Conservation (phyloP, 1,284 basidiomycete species). For the Ustilago loliicola region DNA sequence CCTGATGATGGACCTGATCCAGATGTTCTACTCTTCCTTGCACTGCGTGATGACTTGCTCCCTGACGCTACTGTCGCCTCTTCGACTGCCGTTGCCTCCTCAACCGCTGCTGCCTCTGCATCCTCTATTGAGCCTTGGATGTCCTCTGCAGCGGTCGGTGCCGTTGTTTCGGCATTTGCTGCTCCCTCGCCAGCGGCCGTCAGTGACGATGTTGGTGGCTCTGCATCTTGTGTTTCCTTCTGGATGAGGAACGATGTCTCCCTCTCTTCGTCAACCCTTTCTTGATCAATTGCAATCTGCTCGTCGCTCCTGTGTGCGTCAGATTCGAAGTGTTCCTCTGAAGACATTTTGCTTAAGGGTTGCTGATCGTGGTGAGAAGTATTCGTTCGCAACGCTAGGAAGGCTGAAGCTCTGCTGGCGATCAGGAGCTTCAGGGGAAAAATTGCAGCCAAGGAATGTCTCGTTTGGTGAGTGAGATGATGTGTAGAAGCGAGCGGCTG, state of each 20-base stretch:
- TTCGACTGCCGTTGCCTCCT: conserved; percentile 1
- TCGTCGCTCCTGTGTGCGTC: conserved; percentile 41
- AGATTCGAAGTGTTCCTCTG: conserved; percentile 24
- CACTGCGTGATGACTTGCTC: conserved; percentile 16
- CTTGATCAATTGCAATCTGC: conserved; percentile 40
- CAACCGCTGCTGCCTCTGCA: conserved; percentile 8
- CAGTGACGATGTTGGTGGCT: neutral
- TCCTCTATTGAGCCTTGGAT: conserved; percentile 1
- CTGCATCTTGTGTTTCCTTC: conserved; percentile 19
- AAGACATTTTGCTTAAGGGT: conserved; percentile 30
- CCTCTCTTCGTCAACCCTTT: conserved; percentile 41
- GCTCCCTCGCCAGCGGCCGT: neutral
- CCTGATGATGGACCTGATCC: neutral
- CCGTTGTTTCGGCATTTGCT: neutral
- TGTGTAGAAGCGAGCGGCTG: neutral
- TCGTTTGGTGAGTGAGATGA: no score
- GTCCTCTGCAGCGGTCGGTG: neutral
- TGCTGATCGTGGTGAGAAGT: neutral
- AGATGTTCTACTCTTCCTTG: conserved; percentile 23
- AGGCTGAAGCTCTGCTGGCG: neutral
- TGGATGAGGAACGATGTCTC: conserved; percentile 38
- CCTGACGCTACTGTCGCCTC: conserved; percentile 1
- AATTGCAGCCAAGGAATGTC: no score
- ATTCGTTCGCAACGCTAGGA: neutral
- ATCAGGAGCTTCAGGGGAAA: no score